Conservation (phyloP, 768 basidiomycete species). For the Naganishia kalamii region DNA sequence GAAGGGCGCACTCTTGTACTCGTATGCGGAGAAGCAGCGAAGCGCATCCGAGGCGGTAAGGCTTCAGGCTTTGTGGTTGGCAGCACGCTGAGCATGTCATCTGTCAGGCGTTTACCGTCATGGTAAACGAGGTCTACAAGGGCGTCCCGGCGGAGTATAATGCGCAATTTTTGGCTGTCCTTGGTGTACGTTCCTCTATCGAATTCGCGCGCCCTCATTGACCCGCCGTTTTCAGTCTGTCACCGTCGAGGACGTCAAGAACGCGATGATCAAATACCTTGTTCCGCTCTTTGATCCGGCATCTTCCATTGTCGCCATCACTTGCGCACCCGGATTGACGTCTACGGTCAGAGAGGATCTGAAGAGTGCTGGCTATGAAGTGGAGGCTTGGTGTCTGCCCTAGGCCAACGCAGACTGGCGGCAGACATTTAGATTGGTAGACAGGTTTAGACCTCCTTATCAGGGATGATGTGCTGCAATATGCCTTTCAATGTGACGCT, state of each 20-base stretch:
- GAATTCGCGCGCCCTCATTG: background rate
- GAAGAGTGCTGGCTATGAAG: slow-evolving; percentile 63
- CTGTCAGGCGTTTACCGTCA: slow-evolving; percentile 62
- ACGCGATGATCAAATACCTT: slow-evolving; percentile 64
- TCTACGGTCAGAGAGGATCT: slow-evolving; percentile 64
- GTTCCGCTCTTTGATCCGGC: slow-evolving; percentile 73
- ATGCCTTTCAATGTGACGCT: no score
- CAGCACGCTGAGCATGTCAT: background rate
- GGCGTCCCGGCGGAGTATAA: slow-evolving; percentile 68
- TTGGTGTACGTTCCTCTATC: slow-evolving; percentile 46
- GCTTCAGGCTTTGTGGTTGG: slow-evolving; percentile 36
- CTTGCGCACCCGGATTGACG: slow-evolving; percentile 73
- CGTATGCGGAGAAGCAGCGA: slow-evolving; percentile 69
- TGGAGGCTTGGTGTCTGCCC: no score
- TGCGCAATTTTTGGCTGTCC: slow-evolving; percentile 67
- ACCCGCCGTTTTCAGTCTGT: slow-evolving; percentile 52
- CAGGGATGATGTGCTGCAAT: no score
- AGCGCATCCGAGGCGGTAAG: slow-evolving; percentile 66
- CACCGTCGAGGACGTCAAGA: slow-evolving; percentile 69
- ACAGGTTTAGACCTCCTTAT: no score
- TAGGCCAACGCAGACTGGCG: no score
- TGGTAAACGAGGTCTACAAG: slow-evolving; percentile 81
- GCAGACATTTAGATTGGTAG: no score
- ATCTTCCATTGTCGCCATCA: slow-evolving; percentile 70
- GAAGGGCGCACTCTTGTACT: slow-evolving; percentile 82